Conservation (phyloP, 2,329 filamentous ascomycete genomes). For the Xylariaceae sp. region DNA sequence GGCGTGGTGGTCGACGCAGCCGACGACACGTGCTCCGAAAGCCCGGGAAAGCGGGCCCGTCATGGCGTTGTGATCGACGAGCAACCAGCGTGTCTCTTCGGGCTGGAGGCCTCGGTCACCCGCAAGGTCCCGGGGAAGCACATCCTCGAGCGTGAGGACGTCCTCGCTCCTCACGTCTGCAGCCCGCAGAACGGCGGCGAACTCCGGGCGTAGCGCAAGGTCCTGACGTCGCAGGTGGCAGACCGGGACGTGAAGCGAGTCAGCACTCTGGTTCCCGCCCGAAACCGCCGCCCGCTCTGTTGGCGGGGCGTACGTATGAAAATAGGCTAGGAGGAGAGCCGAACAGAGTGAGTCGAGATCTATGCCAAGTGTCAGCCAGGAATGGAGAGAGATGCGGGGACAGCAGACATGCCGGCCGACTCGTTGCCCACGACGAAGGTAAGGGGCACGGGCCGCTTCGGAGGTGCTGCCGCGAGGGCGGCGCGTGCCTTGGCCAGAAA, state of each 20-base stretch:
- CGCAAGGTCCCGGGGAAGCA: slow-evolving; percentile 31
- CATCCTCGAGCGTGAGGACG: slow-evolving; percentile 59
- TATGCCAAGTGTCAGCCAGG: slow-evolving; percentile 25
- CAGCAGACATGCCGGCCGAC: slow-evolving; percentile 48
- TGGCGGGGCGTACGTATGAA: slow-evolving; percentile 55
- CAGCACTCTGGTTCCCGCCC: not conserved
- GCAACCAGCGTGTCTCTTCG: slow-evolving; percentile 59
- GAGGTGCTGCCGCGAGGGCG: slow-evolving; percentile 26
- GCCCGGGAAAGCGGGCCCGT: slow-evolving; percentile 54
- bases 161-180: slow-evolving; percentile 55
- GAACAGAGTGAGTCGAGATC: slow-evolving; percentile 79
- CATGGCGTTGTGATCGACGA: slow-evolving; percentile 75
- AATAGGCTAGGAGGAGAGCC: slow-evolving; percentile 67
- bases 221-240: slow-evolving; percentile 65
- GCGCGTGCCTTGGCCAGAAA: slow-evolving; percentile 17
- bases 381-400: not conserved
- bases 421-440: slow-evolving; percentile 64
- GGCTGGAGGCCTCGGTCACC: slow-evolving; percentile 30
- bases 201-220: slow-evolving; percentile 66
- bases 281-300: slow-evolving; percentile 21
- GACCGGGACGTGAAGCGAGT: slow-evolving; percentile 60
- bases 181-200: slow-evolving; percentile 57
- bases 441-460: slow-evolving; percentile 43
- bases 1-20: slow-evolving; percentile 73
- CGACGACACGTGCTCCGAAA: slow-evolving; percentile 50